A percentile compares a stretch with the other conserved stretches of the same genome.
phyloP scores from a whole-genome alignment of 2,329 filamentous ascomycete genomes.

The Microcyclosporella mali region DNA sequence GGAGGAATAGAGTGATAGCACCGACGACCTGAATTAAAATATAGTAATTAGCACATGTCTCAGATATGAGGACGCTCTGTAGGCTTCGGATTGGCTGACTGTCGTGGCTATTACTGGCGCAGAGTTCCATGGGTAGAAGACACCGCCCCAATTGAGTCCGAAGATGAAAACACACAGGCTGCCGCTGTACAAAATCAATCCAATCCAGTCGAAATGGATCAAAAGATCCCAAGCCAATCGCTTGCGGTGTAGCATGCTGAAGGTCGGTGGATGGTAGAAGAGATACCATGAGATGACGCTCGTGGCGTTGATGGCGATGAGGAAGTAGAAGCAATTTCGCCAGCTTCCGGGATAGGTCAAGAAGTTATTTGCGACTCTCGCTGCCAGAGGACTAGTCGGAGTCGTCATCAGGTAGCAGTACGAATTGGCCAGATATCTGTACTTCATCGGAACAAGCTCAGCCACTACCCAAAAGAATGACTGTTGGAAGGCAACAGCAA shows the following conservation, averaged over 20 bases:
- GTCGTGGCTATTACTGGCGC: constrained; percentile 25
- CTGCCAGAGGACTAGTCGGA: constrained; percentile 21
- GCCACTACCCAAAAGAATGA: constrained; percentile 34
- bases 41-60: too few species aligned
- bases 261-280: constrained; percentile 31
- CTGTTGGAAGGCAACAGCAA: constrained; percentile 35
- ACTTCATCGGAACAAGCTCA: constrained; percentile 34
- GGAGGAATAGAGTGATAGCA: constrained; percentile 18
- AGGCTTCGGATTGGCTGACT: too few species aligned
- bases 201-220: constrained; percentile 25
- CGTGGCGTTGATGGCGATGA: constrained; percentile 31
- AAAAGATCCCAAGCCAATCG: constrained; percentile 20
- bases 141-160: constrained; percentile 27
- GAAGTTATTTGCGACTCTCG: constrained; percentile 21
- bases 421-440: constrained; percentile 22
- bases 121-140: constrained; percentile 28
- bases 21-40: too few species aligned
- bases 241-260: constrained; percentile 25
- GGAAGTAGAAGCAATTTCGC: constrained; percentile 24
- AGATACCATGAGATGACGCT: constrained; percentile 24
- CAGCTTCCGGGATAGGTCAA: constrained; percentile 18
- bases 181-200: constrained; percentile 21
- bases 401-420: constrained; percentile 24
- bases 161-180: constrained; percentile 23
- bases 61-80: too few species aligned